Percentiles rank a stretch among this genome's conserved stretches.
Conservation (phyloP, 1,284 basidiomycete species). For the Agaricales sp. region DNA sequence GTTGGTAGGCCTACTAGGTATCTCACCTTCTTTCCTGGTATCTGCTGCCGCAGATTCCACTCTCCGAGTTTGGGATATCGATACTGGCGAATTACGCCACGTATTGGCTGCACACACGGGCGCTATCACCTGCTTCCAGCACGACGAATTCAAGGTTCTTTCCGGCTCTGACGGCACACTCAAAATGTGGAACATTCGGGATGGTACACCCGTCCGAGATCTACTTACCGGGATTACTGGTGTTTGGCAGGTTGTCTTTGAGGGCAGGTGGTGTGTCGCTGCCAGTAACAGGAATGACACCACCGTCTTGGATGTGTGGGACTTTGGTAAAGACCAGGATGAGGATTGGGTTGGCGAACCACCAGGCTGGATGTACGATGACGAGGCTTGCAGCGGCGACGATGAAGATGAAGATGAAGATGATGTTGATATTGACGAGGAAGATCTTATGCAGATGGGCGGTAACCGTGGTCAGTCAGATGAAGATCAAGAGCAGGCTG, state of each 20-base stretch:
- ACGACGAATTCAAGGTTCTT: slow-evolving; percentile 92
- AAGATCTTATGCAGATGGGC: slow-evolving; percentile 1
- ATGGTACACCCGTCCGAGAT: slow-evolving; percentile 78
- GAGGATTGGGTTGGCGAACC: slow-evolving; percentile 47
- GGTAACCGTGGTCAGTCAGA: not conserved
- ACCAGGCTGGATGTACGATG: slow-evolving; percentile 39
- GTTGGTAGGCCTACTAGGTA: slow-evolving; percentile 76
- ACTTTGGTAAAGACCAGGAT: slow-evolving; percentile 57
- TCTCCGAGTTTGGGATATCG: slow-evolving; percentile 86
- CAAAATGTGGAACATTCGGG: slow-evolving; percentile 92
- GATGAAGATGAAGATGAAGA: slow-evolving; percentile 26
- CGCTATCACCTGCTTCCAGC: slow-evolving; percentile 95
- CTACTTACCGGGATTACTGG: slow-evolving; percentile 81
- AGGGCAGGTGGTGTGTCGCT: slow-evolving; percentile 86
- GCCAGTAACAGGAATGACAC: slow-evolving; percentile 76
- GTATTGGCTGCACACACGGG: slow-evolving; percentile 83
- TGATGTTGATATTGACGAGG: not conserved
- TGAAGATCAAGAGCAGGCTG: slow-evolving; percentile 18
- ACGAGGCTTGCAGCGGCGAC: slow-evolving; percentile 34
- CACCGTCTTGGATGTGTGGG: slow-evolving; percentile 81
- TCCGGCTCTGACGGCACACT: slow-evolving; percentile 91
- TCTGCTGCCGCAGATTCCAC: slow-evolving; percentile 93
- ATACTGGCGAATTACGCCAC: slow-evolving; percentile 68
- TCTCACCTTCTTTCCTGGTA: slow-evolving; percentile 83
- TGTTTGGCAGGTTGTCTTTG: slow-evolving; percentile 94